Percentiles rank a stretch among this genome's conserved stretches.
Evolutionary conservation across 2,329 filamentous ascomycete genomes (phyloP).

Genomic region (Ilyonectria destructans): DNA sequence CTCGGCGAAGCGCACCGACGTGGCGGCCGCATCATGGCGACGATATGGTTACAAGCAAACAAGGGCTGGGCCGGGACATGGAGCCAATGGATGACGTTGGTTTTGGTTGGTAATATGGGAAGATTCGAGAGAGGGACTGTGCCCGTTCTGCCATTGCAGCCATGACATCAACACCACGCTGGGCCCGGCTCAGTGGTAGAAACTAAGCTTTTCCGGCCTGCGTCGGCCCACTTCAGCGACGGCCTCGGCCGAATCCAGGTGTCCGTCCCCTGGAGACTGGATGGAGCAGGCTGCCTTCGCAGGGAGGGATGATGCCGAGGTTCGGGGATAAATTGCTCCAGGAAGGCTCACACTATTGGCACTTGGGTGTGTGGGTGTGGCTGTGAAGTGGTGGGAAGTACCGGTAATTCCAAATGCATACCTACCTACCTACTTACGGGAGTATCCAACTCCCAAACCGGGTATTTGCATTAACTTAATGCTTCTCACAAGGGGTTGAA

Average conservation of each 20-base stretch:
- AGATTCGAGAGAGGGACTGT: conserved; percentile 8
- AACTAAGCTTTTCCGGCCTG: not conserved
- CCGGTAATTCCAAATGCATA: no score
- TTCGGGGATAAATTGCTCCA: not conserved
- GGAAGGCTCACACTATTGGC: not conserved
- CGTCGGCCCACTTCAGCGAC: conserved; percentile 10
- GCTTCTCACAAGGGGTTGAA: no score
- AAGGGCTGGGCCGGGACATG: not conserved
- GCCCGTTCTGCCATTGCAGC: not conserved
- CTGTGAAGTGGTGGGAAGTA: not conserved
- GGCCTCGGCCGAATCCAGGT: conserved; percentile 19
- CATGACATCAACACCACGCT: conserved; percentile 26
- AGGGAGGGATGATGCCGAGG: not conserved
- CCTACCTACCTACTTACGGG: no score
- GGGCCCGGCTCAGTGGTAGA: conserved; percentile 2
- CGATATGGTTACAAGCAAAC: conserved; percentile 5
- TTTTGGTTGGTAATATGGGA: conserved; percentile 10
- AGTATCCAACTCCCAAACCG: no score
- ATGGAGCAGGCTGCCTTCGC: not conserved
- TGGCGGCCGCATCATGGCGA: conserved; percentile 10
- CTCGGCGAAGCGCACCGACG: conserved; percentile 29
- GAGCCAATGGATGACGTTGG: not conserved
- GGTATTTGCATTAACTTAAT: no score
- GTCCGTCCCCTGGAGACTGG: not conserved
- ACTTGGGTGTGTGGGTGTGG: not conserved